These are phyloP conservation scores for Trichoderma brevicompactum DNA, from an alignment of 2,329 filamentous ascomycete genomes.

Conservation along the genomic window DNA sequence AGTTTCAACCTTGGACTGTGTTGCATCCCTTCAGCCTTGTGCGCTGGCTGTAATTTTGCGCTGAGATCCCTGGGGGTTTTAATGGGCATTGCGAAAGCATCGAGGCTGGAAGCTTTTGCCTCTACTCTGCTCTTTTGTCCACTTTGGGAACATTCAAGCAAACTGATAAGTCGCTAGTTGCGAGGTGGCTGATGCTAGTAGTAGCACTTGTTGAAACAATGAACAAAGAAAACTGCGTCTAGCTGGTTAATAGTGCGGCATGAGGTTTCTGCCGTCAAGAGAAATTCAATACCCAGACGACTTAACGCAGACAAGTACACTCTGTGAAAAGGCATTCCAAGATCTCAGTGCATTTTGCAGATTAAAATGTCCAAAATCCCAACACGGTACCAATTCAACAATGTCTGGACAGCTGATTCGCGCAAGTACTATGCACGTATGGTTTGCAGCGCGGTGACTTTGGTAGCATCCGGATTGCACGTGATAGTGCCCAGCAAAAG, in stretches of 20 bases:
- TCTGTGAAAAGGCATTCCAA: background rate
- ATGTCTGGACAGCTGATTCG: background rate
- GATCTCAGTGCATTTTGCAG: background rate
- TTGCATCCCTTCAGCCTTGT: conserved; percentile 1
- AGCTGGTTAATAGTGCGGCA: background rate
- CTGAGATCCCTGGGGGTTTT: background rate
- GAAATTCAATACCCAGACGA: background rate
- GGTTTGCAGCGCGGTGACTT: conserved; percentile 23
- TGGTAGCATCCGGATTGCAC: conserved; percentile 6
- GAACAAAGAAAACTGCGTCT: background rate
- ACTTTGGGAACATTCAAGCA: conserved; percentile 2
- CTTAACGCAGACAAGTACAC: background rate
- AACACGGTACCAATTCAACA: background rate
- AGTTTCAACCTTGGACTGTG: background rate
- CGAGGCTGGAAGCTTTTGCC: conserved; percentile 17
- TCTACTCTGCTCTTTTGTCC: background rate
- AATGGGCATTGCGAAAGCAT: background rate
- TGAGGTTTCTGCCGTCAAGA: background rate
- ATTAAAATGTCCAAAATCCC: background rate
- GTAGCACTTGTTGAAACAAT: background rate
- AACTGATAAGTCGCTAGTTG: conserved; percentile 3
- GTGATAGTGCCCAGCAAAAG: conserved; percentile 21
- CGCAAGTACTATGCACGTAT: conserved; percentile 16
- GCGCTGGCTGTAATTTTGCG: background rate
- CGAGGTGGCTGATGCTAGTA: conserved; percentile 3